Evolutionary conservation across 1,284 basidiomycete species (phyloP).

Genomic region (Bjerkandera adusta): DNA sequence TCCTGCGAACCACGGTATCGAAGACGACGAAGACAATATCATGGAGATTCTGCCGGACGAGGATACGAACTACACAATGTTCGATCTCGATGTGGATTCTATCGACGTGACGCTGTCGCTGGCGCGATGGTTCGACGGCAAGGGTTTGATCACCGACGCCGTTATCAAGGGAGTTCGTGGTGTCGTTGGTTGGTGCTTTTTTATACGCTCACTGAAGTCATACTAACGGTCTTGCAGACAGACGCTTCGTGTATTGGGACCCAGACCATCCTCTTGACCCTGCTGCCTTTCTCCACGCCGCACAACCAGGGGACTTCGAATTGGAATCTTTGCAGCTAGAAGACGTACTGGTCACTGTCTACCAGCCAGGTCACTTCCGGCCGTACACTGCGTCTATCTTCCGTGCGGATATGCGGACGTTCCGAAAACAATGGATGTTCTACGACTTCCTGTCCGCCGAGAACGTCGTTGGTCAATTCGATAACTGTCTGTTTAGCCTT

Average conservation of each 20-base stretch:
- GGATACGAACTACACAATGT: conserved; percentile 79
- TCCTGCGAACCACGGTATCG: conserved; percentile 60
- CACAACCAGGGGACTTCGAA: conserved; percentile 86
- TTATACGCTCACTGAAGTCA: background rate
- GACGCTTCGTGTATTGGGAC: conserved; percentile 89
- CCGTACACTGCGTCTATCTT: conserved; percentile 97
- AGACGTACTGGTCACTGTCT: conserved; percentile 92
- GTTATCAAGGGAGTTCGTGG: conserved; percentile 94
- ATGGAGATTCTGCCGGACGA: conserved; percentile 34
- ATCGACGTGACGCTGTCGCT: conserved; percentile 97
- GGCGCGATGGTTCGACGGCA: conserved; percentile 93
- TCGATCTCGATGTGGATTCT: conserved; percentile 89
- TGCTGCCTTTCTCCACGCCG: conserved; percentile 74
- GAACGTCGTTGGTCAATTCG: conserved; percentile 95
- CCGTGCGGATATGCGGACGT: conserved; percentile 81
- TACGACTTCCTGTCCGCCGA: conserved; percentile 92
- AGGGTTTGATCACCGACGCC: conserved; percentile 89
- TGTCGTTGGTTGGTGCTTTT: conserved; percentile 66
- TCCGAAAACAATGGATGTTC: conserved; percentile 95
- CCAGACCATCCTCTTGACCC: conserved; percentile 75
- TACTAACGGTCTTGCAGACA: conserved; percentile 53
- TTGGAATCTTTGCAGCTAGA: conserved; percentile 88
- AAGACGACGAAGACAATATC: conserved; percentile 47
- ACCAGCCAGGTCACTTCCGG: conserved; percentile 91
- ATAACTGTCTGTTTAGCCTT: conserved; percentile 96